Base-by-base conservation (phyloP, 306 rosid species). In the Medicago lupulina region DNA sequence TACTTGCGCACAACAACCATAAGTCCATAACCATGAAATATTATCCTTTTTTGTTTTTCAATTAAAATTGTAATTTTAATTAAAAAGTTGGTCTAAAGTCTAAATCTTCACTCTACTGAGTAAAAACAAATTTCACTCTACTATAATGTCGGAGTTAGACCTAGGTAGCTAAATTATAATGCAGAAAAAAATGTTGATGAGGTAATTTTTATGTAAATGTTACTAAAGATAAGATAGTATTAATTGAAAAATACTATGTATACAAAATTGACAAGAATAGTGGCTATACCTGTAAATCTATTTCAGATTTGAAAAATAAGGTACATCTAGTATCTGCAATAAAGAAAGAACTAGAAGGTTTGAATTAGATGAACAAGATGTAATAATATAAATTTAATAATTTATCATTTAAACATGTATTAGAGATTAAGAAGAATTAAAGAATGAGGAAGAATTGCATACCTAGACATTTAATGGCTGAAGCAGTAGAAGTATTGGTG, bases 211-310 rank as follows among this genome's bases (percentile, higher is more conserved):
- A 57, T 66, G 54, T 61, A 9, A 50, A 53, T 71, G 78, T 7
- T 34, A 34, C 78, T 53, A 53, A 75, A 34, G 38, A 34, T 34
- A 34, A 34, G 38, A 4, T 34, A 4, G 38, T 34, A 34, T 34
- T 53, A 17, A 23, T 2, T 21, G 19, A 9, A 70, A 68, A 38
- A 44, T 46, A 55, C 36, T 2, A 58, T 41, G 47, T 51, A 67
- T n/a, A 66, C 39, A 34, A 9, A 49, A 54, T 10, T 34, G 57
- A 58, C 50, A 77, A 71, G 36, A 43, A 21, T 67, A 79, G 67
- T 60, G 8, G 41, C 38, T 70, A 87, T 77, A 88, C 96, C 96
- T 91, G 90, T 73, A 83, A 83, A 82, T 91, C 67, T 38, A 8
- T 70, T 59, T 28, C 85, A 67, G 77, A 84, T 71, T 76, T 81